Conservation (phyloP, 441 rosid genomes). For the Jatropha multifida region DNA sequence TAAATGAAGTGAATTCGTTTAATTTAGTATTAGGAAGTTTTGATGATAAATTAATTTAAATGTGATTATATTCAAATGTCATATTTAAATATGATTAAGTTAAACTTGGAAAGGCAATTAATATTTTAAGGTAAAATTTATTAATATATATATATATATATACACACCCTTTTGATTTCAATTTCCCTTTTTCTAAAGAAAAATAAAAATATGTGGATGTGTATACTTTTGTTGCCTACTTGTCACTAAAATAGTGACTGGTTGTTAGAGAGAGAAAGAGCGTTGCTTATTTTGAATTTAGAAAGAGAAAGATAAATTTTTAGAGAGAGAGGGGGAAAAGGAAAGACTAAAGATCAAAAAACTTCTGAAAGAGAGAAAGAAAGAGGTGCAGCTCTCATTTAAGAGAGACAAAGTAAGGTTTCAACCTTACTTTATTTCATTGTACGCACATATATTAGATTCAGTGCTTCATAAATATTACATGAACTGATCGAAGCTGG, state of each 20-base stretch:
- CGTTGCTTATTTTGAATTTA: slow-evolving; percentile 22
- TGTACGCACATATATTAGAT: background rate
- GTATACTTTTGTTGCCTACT: background rate
- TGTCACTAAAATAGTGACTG: background rate
- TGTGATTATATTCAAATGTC: too few relatives aligned
- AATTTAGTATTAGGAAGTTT: too few relatives aligned
- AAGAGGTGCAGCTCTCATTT: background rate
- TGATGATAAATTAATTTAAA: too few relatives aligned
- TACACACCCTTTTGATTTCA: too few relatives aligned
- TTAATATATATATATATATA: too few relatives aligned
- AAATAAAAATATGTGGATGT: background rate
- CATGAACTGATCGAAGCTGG: background rate
- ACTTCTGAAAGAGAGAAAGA: too few relatives aligned
- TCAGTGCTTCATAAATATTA: background rate
- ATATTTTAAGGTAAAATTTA: too few relatives aligned
- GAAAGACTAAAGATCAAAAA: background rate
- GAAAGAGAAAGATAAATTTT: slow-evolving; percentile 14
- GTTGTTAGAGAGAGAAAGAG: slow-evolving; percentile 17
- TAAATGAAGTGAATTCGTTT: too few relatives aligned
- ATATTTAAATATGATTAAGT: too few relatives aligned
- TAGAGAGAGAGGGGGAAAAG: slow-evolving; percentile 5
- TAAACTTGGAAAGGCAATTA: too few relatives aligned
- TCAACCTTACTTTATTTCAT: slow-evolving; percentile 4
- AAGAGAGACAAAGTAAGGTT: slow-evolving; percentile 3
- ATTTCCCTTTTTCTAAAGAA: too few relatives aligned